Base-by-base conservation (phyloP, 75 land plant species). In the Cryptomeria japonica region DNA sequence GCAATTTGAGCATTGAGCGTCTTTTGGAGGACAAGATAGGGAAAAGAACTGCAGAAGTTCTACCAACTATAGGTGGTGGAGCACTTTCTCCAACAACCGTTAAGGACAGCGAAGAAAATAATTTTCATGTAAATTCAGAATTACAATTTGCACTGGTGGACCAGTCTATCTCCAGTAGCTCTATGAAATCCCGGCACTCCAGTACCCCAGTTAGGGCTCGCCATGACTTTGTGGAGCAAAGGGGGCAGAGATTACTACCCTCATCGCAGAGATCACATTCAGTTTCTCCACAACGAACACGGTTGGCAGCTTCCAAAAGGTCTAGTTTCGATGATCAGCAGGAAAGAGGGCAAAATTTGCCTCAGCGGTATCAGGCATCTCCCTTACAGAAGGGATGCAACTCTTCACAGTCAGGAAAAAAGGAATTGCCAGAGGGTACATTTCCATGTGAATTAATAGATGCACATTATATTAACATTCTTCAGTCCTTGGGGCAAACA, bases 401-500 rank as follows among this genome's bases (percentile, higher is more conserved):
- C 83, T 42, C 83, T 19, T 42, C 83, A 36, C 49, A 41, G 41
- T 39, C 22, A 41, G 41, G 31, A 73, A 53, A 37, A 84, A 86
- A 13, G 79, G 84, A 11, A 87, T 72, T 6, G 44, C 36, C 15
- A 58, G 31, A 42, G 90, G 70, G 22, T 88, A 86, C 0, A 37
- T 89, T 82, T 88, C 88, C 10, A 42, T 72, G 85, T 42, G 84
- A 91, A 16, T 90, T 95, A 41, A 92, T 93, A 37, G 91, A 94
- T 53, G 90, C 72, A 85, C 94, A 95, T 87, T 96, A 91, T 91
- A 84, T 92, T 89, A 95, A 94, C 87, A 92, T 96, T 25, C 91
- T 96, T 90, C 95, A 96, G 80, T 95, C 94, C 16, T 91, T 96
- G 94, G 98, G 98, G 53, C 98, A 96, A 86, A 91, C 98, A 31